Evolutionary conservation across 352 stramenopile genomes (phyloP).

Genomic region (Phytophthora chlamydospora): DNA sequence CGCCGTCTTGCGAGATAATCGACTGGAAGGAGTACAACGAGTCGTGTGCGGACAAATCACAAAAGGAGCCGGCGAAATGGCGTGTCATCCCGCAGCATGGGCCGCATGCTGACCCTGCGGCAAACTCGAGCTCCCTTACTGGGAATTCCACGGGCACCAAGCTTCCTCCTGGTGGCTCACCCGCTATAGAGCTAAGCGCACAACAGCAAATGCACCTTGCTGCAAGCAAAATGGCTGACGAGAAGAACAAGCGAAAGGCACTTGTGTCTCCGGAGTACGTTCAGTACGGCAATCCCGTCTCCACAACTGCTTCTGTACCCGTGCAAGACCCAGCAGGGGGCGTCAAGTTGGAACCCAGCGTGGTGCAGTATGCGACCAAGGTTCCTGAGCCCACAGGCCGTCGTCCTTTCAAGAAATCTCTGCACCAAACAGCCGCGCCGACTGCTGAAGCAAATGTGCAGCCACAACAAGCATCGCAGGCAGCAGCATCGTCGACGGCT

Average conservation of each 20-base stretch:
- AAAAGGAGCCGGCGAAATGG: slow-evolving; percentile 72
- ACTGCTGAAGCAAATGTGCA: slow-evolving; percentile 9
- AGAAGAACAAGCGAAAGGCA: slow-evolving; percentile 86
- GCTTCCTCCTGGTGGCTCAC: slow-evolving; percentile 27
- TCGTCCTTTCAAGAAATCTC: slow-evolving; percentile 68
- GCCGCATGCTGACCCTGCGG: slow-evolving; percentile 53
- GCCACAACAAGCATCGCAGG: slow-evolving; percentile 19
- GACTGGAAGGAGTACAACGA: slow-evolving; percentile 91
- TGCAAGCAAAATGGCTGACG: slow-evolving; percentile 53
- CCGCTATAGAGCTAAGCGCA: slow-evolving; percentile 24
- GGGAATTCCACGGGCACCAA: slow-evolving; percentile 20
- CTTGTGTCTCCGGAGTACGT: slow-evolving; percentile 86
- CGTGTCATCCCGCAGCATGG: slow-evolving; percentile 82
- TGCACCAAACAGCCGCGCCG: slow-evolving; percentile 49
- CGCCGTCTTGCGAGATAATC: slow-evolving; percentile 78
- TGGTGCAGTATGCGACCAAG: slow-evolving; percentile 51
- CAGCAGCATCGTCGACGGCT: not conserved
- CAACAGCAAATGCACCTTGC: slow-evolving; percentile 55
- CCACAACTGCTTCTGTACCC: slow-evolving; percentile 7
- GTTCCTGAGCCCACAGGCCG: slow-evolving; percentile 65
- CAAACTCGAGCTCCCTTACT: slow-evolving; percentile 3
- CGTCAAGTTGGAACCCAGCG: slow-evolving; percentile 34
- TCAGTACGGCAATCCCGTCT: slow-evolving; percentile 57
- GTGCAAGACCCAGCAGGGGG: slow-evolving; percentile 6
- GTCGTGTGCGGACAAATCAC: slow-evolving; percentile 53